Base-by-base conservation (phyloP, 352 stramenopile species). In the Phytophthora sp. region DNA sequence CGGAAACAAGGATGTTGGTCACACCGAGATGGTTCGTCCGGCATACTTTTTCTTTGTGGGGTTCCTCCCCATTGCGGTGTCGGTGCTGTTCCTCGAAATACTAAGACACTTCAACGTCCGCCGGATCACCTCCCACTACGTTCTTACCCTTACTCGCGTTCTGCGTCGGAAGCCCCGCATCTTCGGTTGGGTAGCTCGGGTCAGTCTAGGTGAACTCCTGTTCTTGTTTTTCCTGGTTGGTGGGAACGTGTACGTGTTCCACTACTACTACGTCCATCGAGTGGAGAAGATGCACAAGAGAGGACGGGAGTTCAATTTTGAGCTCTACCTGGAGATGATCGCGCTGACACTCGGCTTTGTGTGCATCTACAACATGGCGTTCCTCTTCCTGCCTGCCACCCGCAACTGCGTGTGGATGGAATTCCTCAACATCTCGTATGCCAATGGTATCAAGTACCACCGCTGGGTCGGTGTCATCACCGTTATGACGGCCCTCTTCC, bases 401-500 rank as follows among this genome's bases (percentile, higher is more conserved):
- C 62, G 73, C 5, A 80, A 85, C 39, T 71, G 76, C 50, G 70
- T 71, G 4, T 87, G 77, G 77, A 84, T 85, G 72, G 73, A 85
- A 26, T 80, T 82, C 12, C 62, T 88, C 61, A 81, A 79, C 38
- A 77, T 85, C 20, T 84, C 76, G 34, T 85, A 79, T 54, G 70
- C 76, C 0, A 82, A 83, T 24, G 74, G 54, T 0, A 63, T 88
- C 37, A 83, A 82, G 49, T 88, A 85, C 49, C 78, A 88, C 20
- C 69, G 73, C 13, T 85, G 76, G 73, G 39, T 88, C 7, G 76
- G 70, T 3, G 62, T 82, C 10, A 21, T 66, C 3, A 74, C 64
- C 2, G 60, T 88, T 6, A 7, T 76, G 32, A 72, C 67, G 26
- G 66, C 67, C 0, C 24, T 88, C 11, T n/a, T 75, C 1, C 78